A percentile compares a stretch with the other conserved stretches of the same genome.
These are phyloP conservation scores for Backusella tuberculispora DNA, from an alignment of 192 early-diverging fungal genomes.

Conservation along the genomic window DNA sequence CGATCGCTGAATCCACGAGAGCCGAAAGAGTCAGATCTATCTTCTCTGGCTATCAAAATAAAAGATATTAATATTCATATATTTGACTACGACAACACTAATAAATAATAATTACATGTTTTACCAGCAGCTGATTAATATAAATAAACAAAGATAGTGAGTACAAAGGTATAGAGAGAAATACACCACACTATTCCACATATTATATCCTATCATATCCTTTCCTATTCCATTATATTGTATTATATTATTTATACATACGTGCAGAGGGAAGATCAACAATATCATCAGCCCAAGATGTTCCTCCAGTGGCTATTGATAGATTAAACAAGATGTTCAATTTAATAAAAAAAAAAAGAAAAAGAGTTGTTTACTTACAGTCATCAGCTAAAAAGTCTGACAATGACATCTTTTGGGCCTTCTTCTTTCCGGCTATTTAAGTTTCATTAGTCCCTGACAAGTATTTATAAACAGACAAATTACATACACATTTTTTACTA, in stretches of 20 bases:
- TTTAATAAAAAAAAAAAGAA: not conserved
- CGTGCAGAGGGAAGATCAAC: constrained; percentile 86
- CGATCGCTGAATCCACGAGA: constrained; percentile 21
- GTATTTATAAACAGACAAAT: not conserved
- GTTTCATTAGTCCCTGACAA: not conserved
- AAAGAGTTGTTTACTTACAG: constrained; percentile 44
- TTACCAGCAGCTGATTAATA: constrained; percentile 30
- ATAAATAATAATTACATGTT: not conserved
- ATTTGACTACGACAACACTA: not conserved
- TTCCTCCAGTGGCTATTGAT: constrained; percentile 49
- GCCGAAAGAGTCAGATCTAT: not conserved
- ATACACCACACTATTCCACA: not conserved
- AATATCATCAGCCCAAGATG: constrained; percentile 94
- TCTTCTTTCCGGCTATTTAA: constrained; percentile 65
- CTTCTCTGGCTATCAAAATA: constrained; percentile 14
- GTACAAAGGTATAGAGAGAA: not conserved
- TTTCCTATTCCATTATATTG: not conserved
- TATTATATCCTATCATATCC: too few relatives aligned
- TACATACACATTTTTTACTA: constrained; percentile 6
- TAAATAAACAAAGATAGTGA: not conserved
- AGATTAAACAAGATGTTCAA: not conserved
- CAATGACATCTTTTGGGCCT: constrained; percentile 88
- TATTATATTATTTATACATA: constrained; percentile 46
- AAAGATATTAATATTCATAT: not conserved
- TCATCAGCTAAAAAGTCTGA: constrained; percentile 78